phyloP scores from a whole-genome alignment of 257 asterid species.

The Solanum tarijense region DNA sequence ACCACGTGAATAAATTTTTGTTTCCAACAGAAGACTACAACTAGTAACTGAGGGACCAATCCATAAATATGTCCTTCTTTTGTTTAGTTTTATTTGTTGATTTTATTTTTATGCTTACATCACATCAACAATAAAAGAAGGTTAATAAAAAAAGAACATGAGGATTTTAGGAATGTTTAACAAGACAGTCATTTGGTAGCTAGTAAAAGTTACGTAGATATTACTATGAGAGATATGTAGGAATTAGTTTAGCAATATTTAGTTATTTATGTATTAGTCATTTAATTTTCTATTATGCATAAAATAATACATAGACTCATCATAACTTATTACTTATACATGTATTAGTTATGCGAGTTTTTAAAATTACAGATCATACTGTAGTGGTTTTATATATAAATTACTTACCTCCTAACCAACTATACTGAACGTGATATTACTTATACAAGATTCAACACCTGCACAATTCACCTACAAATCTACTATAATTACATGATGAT shows the following conservation, averaged over 20 bases:
- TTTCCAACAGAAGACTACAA: not conserved
- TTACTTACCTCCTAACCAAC: no score
- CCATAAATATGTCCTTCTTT: not conserved
- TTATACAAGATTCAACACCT: no score
- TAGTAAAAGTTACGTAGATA: not conserved
- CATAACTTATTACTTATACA: not conserved
- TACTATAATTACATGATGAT: no score
- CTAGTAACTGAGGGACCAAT: not conserved
- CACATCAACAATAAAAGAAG: not conserved
- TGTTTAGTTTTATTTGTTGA: not conserved
- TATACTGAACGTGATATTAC: no score
- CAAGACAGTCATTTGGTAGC: not conserved
- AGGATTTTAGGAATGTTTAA: not conserved
- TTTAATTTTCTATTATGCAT: not conserved
- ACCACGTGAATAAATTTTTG: not conserved
- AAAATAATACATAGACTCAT: not conserved
- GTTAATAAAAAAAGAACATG: not conserved
- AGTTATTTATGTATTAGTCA: not conserved
- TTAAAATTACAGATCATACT: not conserved
- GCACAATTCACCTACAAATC: not conserved
- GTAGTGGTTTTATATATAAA: rapidly evolving
- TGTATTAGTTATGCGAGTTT: not conserved
- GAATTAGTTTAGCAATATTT: no score
- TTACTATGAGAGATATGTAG: not conserved
- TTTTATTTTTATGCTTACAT: not conserved